Evolutionary conservation across 2,329 filamentous ascomycete genomes (phyloP), one percentile per base, ranked within the genome.

Genomic region (Aspergillus sp.): DNA sequence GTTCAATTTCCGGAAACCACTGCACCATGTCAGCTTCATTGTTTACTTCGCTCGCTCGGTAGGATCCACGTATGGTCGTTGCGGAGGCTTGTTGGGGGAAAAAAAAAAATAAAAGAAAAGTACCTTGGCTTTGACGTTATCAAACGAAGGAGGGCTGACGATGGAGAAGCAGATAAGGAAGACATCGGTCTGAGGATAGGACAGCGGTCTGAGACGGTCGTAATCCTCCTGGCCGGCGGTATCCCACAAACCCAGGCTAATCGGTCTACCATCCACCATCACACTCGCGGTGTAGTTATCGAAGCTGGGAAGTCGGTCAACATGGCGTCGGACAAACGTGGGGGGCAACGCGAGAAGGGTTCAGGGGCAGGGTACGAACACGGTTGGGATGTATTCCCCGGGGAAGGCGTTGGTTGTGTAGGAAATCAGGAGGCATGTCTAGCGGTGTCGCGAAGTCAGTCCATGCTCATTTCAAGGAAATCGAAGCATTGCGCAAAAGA

Each of bases 321-420:
- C 45, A 50, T 55, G 45, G 44, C 43, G 33, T 37, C 37, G 12
- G 32, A 13, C 17, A 44, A 44, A 13, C n/a, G 42, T 19, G 17
- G 17, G 27, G 15, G 60, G 20, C 15, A 22, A 7, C 33, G 33
- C 33, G 33, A 37, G 17, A 37, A 19, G 51, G 39, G 43, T 42
- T 15, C 39, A 48, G 56, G 52, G 62, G 46, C 35, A 43, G 46
- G 55, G 55, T 42, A 69, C 68, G 60, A 57, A 72, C 69, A 98
- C 93, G 62, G 93, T 98, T 59, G 93, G 93, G 62, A 98, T 97
- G 74, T 98, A 98, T 79, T 98, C 93, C 72, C 93, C 93, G n/a
- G 93, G 93, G 71, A 98, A 98, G 57, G 93, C 93, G 77, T 97
- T 98, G 55, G 93, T 98, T 55, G 93, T 97, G 77, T 98, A 98